A percentile compares a stretch with the other conserved stretches of the same genome.
Evolutionary conservation across 441 rosid species (phyloP).

Genomic region (Codiaeum variegatum): DNA sequence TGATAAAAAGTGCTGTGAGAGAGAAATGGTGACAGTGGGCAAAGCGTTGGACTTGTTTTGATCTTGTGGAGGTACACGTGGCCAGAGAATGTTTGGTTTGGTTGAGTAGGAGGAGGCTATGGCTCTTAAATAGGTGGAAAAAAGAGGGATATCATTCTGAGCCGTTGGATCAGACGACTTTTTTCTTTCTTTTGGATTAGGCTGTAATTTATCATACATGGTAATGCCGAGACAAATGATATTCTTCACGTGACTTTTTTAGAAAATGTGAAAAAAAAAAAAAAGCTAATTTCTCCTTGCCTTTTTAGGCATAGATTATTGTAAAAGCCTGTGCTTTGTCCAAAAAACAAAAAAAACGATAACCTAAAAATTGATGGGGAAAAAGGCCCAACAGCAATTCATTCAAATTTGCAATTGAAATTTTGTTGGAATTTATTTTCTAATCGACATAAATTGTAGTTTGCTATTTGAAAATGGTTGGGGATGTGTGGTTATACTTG

Average conservation of each 20-base stretch:
- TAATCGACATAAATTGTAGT: too few relatives aligned
- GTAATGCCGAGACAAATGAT: not conserved
- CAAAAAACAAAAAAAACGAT: too few relatives aligned
- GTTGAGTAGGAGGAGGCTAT: slow-evolving; percentile 10
- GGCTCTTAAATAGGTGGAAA: slow-evolving; percentile 9
- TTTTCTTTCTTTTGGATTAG: not conserved
- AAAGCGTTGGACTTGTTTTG: not conserved
- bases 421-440: too few relatives aligned
- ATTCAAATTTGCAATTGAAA: too few relatives aligned
- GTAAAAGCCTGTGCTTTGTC: too few relatives aligned
- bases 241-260: not conserved
- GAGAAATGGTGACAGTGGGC: not conserved
- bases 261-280: not conserved
- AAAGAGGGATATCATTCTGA: not conserved
- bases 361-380: too few relatives aligned
- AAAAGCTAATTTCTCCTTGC: not conserved
- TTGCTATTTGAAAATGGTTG: too few relatives aligned
- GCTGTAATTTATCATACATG: not conserved
- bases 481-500: too few relatives aligned
- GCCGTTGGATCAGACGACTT: slow-evolving; percentile 19
- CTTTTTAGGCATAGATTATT: too few relatives aligned
- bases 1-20: slow-evolving; percentile 14
- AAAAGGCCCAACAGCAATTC: too few relatives aligned
- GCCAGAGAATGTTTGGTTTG: slow-evolving; percentile 13
- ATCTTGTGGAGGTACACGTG: slow-evolving; percentile 21